Percentiles rank a stretch among this genome's conserved stretches.
Conservation (phyloP, 139 green algal species). For the Parachlorella kessleri region DNA sequence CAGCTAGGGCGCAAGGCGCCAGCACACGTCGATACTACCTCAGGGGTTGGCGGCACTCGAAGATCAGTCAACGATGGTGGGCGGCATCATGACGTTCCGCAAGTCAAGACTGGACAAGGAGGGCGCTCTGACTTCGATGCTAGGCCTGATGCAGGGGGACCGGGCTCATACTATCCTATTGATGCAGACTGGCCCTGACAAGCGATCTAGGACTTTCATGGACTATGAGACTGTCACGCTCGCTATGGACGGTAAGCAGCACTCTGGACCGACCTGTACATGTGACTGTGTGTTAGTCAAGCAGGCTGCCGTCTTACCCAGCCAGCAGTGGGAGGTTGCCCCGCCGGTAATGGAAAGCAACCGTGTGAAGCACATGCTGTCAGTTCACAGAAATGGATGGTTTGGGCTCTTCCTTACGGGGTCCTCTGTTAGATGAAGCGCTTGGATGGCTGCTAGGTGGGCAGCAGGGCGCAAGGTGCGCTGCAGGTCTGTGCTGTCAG, state of each 20-base stretch:
- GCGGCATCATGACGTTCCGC: background rate
- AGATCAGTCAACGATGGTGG: background rate
- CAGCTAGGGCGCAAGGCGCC: background rate
- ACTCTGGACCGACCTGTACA: background rate
- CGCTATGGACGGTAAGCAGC: slow-evolving; percentile 34
- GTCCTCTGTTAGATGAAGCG: no score
- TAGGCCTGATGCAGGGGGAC: slow-evolving; percentile 5
- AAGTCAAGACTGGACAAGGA: no score
- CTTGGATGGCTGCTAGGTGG: no score
- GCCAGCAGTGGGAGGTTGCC: background rate
- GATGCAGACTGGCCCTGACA: slow-evolving; percentile 37
- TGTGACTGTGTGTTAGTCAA: background rate
- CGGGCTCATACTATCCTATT: slow-evolving; percentile 53
- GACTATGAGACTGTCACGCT: slow-evolving; percentile 41
- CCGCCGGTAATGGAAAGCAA: background rate
- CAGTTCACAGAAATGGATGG: no score
- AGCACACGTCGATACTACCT: background rate
- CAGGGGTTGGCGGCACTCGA: background rate
- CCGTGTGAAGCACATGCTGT: no score
- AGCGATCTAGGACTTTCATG: slow-evolving; percentile 40
- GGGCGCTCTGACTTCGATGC: no score
- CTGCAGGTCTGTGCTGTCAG: no score
- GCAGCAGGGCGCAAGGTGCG: no score
- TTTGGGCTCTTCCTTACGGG: no score
- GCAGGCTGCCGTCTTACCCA: background rate